Base-by-base conservation (phyloP, 441 rosid species). In the Raphanus hybrid region DNA sequence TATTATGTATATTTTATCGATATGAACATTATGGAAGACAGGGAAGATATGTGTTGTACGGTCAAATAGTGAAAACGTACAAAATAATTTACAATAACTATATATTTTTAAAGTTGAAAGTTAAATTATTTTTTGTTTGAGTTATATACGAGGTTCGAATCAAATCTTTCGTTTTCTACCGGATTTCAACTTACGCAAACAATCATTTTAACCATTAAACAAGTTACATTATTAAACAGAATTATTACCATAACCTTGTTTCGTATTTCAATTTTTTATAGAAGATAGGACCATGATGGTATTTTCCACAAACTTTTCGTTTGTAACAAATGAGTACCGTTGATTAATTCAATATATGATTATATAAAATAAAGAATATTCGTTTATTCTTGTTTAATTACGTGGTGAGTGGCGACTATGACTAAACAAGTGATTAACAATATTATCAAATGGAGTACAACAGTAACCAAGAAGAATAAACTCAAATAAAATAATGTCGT, bases 371-470 rank as follows among this genome's bases (percentile, higher is more conserved):
- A 63, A 57, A 57, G 78, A 67, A 78, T 78, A 78, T 78, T 73
- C 82, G 67, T 77, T 37, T 67, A 61, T 78, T 63, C 78, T 62
- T 52, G 48, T 68, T 39, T 68, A 73, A 62, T 62, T 73, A 78
- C 70, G 67, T 73, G 78, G 65, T 23, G 78, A 73, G 71, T 73
- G 74, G 60, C 35, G 78, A 73, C 78, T 73, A 78, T 67, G 78
- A 78, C 82, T 73, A 73, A 78, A 78, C 82, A 74, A 41, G 82
- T 54, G 82, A 73, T 68, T 73, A 73, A 78, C 64, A 20, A 71
- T 59, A 34, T 45, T 71, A 72, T 60, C 63, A 57, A 14, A 68
- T 45, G 67, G 72, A 77, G 68, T 77, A 74, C 41, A 63, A 65
- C 67, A 64, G 62, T 77, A 35, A 76, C 50, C 59, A 57, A 70